Conservation (phyloP, 1,284 basidiomycete species). For the Apiotrichum porosum region DNA sequence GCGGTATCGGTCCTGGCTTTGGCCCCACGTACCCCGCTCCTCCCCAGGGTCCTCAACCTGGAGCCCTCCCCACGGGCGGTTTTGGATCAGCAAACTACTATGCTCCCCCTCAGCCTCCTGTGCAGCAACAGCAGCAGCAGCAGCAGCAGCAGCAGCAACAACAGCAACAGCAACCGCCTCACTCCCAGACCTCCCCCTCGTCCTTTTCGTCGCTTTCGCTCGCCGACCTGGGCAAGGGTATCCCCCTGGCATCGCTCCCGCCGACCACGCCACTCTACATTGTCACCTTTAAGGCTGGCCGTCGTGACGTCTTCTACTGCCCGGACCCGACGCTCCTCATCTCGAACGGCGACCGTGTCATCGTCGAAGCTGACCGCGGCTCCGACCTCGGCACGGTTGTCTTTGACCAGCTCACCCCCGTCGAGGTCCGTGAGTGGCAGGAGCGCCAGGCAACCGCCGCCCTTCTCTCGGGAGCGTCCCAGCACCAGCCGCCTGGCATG, state of each 20-base stretch:
- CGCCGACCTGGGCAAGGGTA: conserved; percentile 80
- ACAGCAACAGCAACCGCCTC: conserved; percentile 6
- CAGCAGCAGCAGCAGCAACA: no score
- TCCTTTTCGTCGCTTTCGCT: conserved; percentile 42
- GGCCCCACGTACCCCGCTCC: conserved; percentile 2
- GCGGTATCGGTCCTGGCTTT: conserved; percentile 7
- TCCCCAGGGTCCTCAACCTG: neutral
- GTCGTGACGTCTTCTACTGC: conserved; percentile 89
- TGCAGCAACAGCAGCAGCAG: conserved; percentile 4
- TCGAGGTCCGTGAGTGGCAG: conserved; percentile 86
- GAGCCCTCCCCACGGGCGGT: neutral
- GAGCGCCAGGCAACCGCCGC: conserved; percentile 57
- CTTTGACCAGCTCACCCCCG: conserved; percentile 82
- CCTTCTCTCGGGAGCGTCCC: conserved; percentile 40
- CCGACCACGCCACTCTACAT: conserved; percentile 85
- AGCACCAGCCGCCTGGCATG: conserved; percentile 49
- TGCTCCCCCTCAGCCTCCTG: neutral
- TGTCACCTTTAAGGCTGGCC: conserved; percentile 94
- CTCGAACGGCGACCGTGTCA: conserved; percentile 79
- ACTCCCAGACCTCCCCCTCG: conserved; percentile 30
- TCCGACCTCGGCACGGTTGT: conserved; percentile 87
- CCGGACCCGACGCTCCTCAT: conserved; percentile 58
- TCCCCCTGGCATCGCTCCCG: conserved; percentile 77
- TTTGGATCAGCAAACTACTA: conserved; percentile 1
- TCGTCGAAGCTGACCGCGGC: conserved; percentile 90